Base-by-base conservation (phyloP, 2,329 filamentous ascomycete species). In the Atkinsonella hypoxylon region DNA sequence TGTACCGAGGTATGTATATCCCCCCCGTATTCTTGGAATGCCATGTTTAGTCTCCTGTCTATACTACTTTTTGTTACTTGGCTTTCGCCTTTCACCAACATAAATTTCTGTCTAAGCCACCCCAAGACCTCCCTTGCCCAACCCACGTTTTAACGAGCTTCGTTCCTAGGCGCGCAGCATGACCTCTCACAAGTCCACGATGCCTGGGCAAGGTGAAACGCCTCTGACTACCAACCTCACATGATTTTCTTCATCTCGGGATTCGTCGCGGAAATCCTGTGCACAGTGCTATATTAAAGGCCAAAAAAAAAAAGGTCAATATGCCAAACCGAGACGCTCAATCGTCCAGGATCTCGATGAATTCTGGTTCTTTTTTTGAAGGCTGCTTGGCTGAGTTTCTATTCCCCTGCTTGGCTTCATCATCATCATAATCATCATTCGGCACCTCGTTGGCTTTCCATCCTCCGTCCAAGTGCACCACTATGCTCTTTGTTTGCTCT, bases 381-480 rank as follows among this genome's bases (percentile, higher is more conserved):
- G 4, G 7, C 12, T 18, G 22, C 13, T 11, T 41, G 15, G 34
- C 20, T 3, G 18, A 22, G 15, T 41, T 17, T 38, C n/a, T 34
- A 1, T 30, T 26, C 22, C 17, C 34, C 20, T 46, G 47, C 3
- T 30, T 39, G 11, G 20, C 20, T 6, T 34, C 41, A 32, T 12
- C 17, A 17, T 45, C 59, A 34, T 59, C 59, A 7, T 62, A 58
- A 2, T 55, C 53, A 26, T 62, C 63, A n/a, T 61, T 61, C 2
- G 58, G 51, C 51, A 67, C 67, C 18, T 56, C 49, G 15, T 67
- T 57, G 4, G 62, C 53, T 43, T 44, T 56, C 69, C 69, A 71
- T 9, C 49, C 54, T 6, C 67, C 69, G 41, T 68, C 55, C 1
- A 56, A 54, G 10, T 48, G 46, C 4, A 67, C 58, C 1, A 49